Percentiles rank a stretch among this genome's conserved stretches.
phyloP scores from a whole-genome alignment of 2,329 filamentous ascomycete genomes.

The Fusarium sp. region DNA sequence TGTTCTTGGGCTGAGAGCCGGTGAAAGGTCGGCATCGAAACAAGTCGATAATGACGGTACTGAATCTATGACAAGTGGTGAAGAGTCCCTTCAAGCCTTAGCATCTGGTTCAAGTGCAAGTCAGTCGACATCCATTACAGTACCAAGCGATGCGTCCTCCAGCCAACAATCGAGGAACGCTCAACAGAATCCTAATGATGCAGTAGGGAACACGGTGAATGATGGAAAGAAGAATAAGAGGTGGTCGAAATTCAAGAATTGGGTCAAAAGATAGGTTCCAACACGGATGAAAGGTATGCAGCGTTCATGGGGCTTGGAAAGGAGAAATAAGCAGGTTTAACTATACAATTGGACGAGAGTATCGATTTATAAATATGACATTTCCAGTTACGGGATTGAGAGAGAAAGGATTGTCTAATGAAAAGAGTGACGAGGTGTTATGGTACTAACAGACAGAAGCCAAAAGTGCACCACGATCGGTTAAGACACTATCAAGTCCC shows the following conservation, averaged over 20 bases:
- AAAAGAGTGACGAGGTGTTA: no score
- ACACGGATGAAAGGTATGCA: no score
- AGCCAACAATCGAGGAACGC: not conserved
- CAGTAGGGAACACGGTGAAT: rapidly evolving
- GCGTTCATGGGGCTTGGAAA: no score
- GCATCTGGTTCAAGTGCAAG: not conserved
- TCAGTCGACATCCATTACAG: constrained; percentile 7
- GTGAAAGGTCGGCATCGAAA: not conserved
- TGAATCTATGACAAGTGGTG: not conserved
- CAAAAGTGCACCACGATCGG: no score
- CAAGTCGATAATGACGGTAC: not conserved
- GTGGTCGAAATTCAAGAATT: not conserved
- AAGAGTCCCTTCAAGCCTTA: not conserved
- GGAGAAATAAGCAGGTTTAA: no score
- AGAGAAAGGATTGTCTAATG: no score
- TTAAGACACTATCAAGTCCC: no score
- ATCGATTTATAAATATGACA: no score
- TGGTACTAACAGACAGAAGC: no score
- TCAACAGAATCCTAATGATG: not conserved
- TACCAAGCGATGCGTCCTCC: not conserved
- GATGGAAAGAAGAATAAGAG: not conserved
- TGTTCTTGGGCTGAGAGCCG: not conserved
- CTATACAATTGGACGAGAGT: no score
- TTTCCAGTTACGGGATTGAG: no score
- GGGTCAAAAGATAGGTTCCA: not conserved